Conservation (phyloP, 2,329 filamentous ascomycete species). For the Aspergillus sp. region DNA sequence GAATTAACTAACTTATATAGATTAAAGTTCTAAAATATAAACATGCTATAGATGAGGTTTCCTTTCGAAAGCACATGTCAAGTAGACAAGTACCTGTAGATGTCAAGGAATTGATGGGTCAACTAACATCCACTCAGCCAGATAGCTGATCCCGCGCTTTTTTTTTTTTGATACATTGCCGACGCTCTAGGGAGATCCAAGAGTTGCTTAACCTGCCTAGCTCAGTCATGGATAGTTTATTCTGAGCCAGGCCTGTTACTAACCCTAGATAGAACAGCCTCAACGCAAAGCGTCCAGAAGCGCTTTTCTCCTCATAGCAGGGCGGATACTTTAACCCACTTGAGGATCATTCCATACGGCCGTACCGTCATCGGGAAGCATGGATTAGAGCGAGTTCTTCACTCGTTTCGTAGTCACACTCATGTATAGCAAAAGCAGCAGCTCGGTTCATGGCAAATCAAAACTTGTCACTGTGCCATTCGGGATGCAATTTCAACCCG, state of each 20-base stretch:
- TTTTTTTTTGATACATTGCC: not conserved
- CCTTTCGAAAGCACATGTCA: not conserved
- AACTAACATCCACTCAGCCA: not conserved
- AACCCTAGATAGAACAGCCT: not conserved
- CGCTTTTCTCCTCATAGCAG: not conserved
- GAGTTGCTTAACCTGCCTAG: not conserved
- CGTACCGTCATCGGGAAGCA: not conserved
- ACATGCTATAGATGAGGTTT: not conserved
- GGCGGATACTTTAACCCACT: not conserved
- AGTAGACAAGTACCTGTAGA: not conserved
- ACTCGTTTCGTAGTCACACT: not conserved
- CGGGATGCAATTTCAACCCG: not conserved
- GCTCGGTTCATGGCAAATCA: not conserved
- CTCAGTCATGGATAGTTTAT: not conserved
- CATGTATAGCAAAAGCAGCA: not conserved
- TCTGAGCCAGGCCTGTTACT: not conserved
- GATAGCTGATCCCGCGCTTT: not conserved
- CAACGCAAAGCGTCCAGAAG: not conserved
- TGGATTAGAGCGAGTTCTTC: not conserved
- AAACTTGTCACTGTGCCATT: not conserved
- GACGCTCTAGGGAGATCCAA: not conserved
- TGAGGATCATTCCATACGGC: not conserved
- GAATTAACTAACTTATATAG: not conserved
- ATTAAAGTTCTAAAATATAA: not conserved
- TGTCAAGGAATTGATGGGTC: not conserved